Conservation (phyloP, 805 yeast species). For the Ogataea ramenticola region DNA sequence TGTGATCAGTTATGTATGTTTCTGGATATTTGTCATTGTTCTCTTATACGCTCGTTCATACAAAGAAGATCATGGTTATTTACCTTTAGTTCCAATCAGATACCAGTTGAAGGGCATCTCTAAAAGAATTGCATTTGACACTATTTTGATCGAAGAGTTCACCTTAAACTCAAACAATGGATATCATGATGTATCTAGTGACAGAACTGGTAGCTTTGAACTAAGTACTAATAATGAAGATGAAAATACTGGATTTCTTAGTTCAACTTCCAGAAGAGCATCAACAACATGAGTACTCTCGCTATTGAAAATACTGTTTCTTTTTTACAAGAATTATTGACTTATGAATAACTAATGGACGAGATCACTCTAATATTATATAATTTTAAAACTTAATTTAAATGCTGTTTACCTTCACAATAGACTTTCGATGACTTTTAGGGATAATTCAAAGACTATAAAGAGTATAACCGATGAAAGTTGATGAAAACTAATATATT, state of each 20-base stretch:
- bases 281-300: too few species aligned
- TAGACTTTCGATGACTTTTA: too few species aligned
- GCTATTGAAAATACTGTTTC: too few species aligned
- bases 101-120: conserved; percentile 53
- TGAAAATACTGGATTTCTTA: neutral
- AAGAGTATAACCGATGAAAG: too few species aligned
- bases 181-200: conserved; percentile 17
- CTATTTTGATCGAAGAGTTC: conserved; percentile 18
- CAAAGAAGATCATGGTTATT: conserved; percentile 52
- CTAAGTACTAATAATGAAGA: neutral
- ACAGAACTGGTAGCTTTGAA: conserved; percentile 4
- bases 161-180: conserved; percentile 5
- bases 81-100: conserved; percentile 53
- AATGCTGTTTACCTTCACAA: too few species aligned
- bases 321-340: too few species aligned
- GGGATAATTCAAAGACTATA: too few species aligned
- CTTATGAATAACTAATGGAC: too few species aligned
- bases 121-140: conserved; percentile 26
- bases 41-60: conserved; percentile 32
- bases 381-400: too few species aligned
- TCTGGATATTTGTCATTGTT: conserved; percentile 54
- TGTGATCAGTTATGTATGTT: conserved; percentile 60
- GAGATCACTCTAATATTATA: too few species aligned
- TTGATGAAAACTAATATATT: too few species aligned
- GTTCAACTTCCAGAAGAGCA: too few species aligned